These are phyloP conservation scores for Populus nigra DNA, from an alignment of 345 rosid species.

Conservation along the genomic window DNA sequence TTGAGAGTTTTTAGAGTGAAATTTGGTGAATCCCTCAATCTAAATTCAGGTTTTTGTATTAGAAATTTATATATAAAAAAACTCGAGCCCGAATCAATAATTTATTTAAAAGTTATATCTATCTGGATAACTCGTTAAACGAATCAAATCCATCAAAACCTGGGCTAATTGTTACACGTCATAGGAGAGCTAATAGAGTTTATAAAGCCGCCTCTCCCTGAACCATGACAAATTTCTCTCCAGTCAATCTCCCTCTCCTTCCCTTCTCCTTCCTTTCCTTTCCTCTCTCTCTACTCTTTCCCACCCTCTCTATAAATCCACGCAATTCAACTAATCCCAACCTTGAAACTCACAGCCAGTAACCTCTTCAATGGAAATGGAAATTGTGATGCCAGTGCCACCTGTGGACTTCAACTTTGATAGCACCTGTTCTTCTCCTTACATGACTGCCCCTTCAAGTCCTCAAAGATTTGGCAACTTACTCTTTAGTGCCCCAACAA, in stretches of 20 bases:
- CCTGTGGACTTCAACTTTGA: slow-evolving; percentile 66
- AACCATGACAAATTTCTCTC: slow-evolving; percentile 13
- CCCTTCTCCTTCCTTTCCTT: slow-evolving; percentile 20
- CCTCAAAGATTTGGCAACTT: slow-evolving; percentile 70
- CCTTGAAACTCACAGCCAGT: background rate
- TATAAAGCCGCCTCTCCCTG: slow-evolving; percentile 46
- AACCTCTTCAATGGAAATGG: slow-evolving; percentile 41
- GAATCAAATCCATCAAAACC: background rate
- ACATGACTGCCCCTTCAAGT: slow-evolving; percentile 96
- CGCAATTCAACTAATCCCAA: background rate
- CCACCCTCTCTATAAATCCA: slow-evolving; percentile 6
- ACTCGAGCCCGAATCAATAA: too few relatives aligned
- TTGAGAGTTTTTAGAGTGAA: too few relatives aligned
- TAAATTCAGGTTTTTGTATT: too few relatives aligned
- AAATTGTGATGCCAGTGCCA: slow-evolving; percentile 40
- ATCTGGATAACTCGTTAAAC: too few relatives aligned
- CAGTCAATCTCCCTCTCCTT: slow-evolving; percentile 12
- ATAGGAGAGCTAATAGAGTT: slow-evolving; percentile 19
- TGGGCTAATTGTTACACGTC: too few relatives aligned
- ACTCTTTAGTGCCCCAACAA: slow-evolving; percentile 62
- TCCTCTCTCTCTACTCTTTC: background rate
- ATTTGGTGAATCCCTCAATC: too few relatives aligned
- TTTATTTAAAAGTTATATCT: too few relatives aligned
- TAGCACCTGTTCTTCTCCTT: slow-evolving; percentile 80
- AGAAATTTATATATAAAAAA: background rate